phyloP scores from a whole-genome alignment of 164 flowering plant genomes.

The Taxillus chinensis region DNA sequence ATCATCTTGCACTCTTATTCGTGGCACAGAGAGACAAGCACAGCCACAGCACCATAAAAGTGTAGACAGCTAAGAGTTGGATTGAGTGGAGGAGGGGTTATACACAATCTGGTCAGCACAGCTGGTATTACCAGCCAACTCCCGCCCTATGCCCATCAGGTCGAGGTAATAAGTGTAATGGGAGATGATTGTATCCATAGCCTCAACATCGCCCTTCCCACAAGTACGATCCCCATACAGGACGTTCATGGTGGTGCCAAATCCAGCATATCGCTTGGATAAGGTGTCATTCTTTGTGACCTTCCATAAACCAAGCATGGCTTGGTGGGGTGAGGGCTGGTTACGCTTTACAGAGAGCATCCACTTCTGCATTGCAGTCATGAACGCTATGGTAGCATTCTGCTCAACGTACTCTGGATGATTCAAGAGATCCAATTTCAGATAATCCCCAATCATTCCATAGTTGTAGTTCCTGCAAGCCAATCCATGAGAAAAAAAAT shows the following conservation, averaged over 20 bases:
- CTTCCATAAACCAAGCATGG: neutral
- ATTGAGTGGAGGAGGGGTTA: neutral
- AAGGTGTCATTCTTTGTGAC: neutral
- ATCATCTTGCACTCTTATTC: neutral
- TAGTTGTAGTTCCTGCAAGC: neutral
- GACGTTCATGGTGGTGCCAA: slow-evolving; percentile 1
- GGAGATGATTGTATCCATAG: neutral
- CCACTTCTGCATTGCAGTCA: neutral
- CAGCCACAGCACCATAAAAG: no score
- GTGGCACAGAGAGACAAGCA: neutral
- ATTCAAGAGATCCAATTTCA: neutral
- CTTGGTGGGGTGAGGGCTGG: slow-evolving; percentile 2
- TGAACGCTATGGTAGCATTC: slow-evolving; percentile 2
- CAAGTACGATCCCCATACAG: neutral
- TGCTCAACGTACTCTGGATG: slow-evolving; percentile 3
- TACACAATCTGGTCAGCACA: neutral
- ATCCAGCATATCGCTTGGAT: neutral
- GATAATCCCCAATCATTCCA: neutral
- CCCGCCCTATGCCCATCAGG: neutral
- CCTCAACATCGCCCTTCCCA: neutral
- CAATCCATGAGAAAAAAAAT: neutral
- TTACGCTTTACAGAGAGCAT: neutral
- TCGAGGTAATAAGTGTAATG: slow-evolving; percentile 3
- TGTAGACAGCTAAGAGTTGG: neutral
- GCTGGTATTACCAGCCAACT: neutral